Conservation (phyloP, 164 flowering plant genomes). For the Euptelea pleiosperma region DNA sequence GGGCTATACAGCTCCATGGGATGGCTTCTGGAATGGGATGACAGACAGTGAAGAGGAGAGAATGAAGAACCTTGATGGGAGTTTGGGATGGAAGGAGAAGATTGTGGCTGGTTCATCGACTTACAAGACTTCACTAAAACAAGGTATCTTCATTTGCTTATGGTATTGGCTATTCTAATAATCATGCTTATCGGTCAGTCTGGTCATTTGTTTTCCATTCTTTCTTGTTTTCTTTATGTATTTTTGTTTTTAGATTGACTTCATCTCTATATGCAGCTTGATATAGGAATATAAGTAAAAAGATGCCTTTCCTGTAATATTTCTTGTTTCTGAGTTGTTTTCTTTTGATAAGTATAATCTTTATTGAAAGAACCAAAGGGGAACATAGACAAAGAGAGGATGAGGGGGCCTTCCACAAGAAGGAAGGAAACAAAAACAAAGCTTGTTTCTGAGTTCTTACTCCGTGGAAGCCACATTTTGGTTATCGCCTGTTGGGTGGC, state of each 20-base stretch:
- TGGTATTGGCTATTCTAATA: too few species aligned
- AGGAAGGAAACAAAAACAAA: too few species aligned
- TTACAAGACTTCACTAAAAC: conserved; percentile 5
- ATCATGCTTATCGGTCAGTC: too few species aligned
- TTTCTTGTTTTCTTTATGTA: neutral
- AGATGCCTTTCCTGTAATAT: neutral
- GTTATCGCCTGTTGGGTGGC: too few species aligned
- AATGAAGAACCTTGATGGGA: conserved; percentile 16
- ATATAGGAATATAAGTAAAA: neutral
- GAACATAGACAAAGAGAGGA: too few species aligned
- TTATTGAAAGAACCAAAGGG: too few species aligned
- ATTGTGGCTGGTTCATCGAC: neutral
- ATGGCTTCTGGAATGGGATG: conserved; percentile 27
- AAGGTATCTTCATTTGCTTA: conserved; percentile 15
- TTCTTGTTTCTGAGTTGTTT: neutral
- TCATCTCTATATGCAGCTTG: neutral
- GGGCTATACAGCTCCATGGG: conserved; percentile 23
- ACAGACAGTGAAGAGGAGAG: conserved; percentile 24
- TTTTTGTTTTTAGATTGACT: neutral
- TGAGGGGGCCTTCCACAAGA: too few species aligned
- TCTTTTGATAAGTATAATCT: too few species aligned
- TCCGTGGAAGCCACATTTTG: too few species aligned
- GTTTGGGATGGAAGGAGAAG: conserved; percentile 8
- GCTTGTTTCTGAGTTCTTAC: too few species aligned
- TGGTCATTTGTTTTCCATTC: neutral